A percentile compares a stretch with the other conserved stretches of the same genome.
Conservation (phyloP, 805 yeast species). For the Barnettozyma pratensis region DNA sequence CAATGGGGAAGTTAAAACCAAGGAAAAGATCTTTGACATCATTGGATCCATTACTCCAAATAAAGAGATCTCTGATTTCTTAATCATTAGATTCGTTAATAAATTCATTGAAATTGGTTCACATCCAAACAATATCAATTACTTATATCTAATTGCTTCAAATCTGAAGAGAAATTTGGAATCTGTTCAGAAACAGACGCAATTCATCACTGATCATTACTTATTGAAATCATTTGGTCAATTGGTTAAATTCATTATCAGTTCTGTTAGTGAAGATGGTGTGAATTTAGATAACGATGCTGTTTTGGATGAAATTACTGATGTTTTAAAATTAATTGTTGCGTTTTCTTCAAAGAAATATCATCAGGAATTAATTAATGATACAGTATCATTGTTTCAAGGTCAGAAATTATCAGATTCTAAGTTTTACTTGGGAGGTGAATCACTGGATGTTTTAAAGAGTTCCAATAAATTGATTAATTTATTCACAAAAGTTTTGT, state of each 20-base stretch:
- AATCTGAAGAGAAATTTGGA: conserved; percentile 16
- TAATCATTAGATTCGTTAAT: conserved; percentile 33
- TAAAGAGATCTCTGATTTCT: conserved; percentile 31
- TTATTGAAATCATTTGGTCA: conserved; percentile 13
- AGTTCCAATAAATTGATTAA: conserved; percentile 30
- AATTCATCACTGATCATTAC: conserved; percentile 20
- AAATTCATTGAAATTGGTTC: conserved; percentile 23
- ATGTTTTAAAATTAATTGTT: conserved; percentile 30
- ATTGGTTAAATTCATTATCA: conserved; percentile 9
- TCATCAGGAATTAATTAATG: conserved; percentile 43
- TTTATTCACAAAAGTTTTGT: conserved; percentile 41
- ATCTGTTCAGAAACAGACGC: conserved; percentile 18
- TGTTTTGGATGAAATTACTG: conserved; percentile 25
- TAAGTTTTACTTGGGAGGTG: conserved; percentile 6
- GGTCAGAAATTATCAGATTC: conserved; percentile 16
- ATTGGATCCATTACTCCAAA: conserved; percentile 25
- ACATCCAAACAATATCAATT: conserved; percentile 7
- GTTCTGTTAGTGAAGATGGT: not conserved
- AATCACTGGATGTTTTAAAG: conserved; percentile 19
- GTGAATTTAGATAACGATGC: conserved; percentile 9
- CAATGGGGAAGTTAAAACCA: conserved; percentile 22
- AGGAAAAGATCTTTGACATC: conserved; percentile 24
- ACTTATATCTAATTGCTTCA: conserved; percentile 16
- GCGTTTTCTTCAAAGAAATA: conserved; percentile 24
- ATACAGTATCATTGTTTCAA: conserved; percentile 33